Percentiles rank a stretch among this genome's conserved stretches.
Evolutionary conservation across 2,329 filamentous ascomycete genomes (phyloP).

Genomic region (Leptosphaerulina australis): DNA sequence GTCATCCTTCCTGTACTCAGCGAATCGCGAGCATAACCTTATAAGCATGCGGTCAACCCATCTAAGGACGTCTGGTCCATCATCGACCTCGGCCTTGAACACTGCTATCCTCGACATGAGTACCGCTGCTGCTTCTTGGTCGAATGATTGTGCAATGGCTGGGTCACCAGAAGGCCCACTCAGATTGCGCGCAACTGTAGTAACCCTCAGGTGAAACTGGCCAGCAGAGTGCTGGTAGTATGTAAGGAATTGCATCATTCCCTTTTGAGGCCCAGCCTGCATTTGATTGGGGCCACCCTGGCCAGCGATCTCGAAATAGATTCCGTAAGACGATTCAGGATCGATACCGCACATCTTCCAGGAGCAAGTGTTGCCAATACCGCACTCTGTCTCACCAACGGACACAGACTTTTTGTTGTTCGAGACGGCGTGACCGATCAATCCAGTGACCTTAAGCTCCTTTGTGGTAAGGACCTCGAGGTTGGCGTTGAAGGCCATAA

Average conservation of each 20-base stretch:
- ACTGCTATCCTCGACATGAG: conserved; percentile 99
- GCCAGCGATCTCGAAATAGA: conserved; percentile 97
- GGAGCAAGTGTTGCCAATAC: conserved; percentile 96
- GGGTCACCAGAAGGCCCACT: conserved; percentile 94
- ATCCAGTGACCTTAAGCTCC: conserved; percentile 94
- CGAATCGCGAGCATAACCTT: conserved; percentile 91
- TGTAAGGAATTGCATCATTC: conserved; percentile 96
- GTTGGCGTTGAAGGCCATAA: conserved; percentile 98
- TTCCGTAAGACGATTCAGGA: conserved; percentile 87
- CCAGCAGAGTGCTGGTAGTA: conserved; percentile 98
- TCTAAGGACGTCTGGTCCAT: conserved; percentile 94
- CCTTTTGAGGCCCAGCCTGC: conserved; percentile 86
- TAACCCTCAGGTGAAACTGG: conserved; percentile 94
- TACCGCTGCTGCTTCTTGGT: conserved; percentile 96
- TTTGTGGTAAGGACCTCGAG: conserved; percentile 96
- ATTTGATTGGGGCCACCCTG: conserved; percentile 86
- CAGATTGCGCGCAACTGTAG: conserved; percentile 87
- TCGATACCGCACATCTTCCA: conserved; percentile 99
- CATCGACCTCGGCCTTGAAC: conserved; percentile 98
- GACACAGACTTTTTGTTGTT: conserved; percentile 98
- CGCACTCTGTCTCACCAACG: conserved; percentile 96
- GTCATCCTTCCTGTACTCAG: conserved; percentile 97
- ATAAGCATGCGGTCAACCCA: conserved; percentile 99
- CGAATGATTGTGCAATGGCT: conserved; percentile 93
- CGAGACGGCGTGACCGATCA: conserved; percentile 95